These are phyloP conservation scores for Nicotiana tomentosiformis DNA, from an alignment of 257 asterid species.

Conservation along the genomic window DNA sequence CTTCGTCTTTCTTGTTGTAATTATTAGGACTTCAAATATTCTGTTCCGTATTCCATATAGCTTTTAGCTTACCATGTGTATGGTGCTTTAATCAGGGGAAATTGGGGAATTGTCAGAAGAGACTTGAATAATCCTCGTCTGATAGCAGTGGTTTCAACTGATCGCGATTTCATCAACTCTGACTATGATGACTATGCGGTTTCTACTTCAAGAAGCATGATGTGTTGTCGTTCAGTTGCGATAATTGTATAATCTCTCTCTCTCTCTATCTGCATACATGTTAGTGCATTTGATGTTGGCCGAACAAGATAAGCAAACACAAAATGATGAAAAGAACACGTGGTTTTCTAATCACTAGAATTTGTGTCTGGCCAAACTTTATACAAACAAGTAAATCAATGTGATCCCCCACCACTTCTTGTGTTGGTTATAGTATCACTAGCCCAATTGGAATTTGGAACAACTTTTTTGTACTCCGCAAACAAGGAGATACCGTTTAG, in stretches of 20 bases:
- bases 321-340: neutral
- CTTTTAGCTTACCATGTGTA: neutral
- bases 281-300: neutral
- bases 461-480: too few relatives aligned
- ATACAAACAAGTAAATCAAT: neutral
- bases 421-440: neutral
- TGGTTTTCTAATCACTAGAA: neutral
- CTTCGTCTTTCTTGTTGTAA: neutral
- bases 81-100: conserved; percentile 54
- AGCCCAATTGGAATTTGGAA: neutral
- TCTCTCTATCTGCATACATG: neutral
- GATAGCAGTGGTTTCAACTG: conserved; percentile 74
- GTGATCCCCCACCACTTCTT: neutral
- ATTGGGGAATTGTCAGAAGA: conserved; percentile 83
- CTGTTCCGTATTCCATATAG: neutral
- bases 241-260: conserved; percentile 47
- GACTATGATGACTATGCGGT: conserved; percentile 55
- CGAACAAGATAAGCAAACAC: too few relatives aligned
- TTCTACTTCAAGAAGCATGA: conserved; percentile 63
- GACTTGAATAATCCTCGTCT: conserved; percentile 65
- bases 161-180: conserved; percentile 41
- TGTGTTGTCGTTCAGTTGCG: conserved; percentile 75
- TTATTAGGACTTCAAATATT: neutral
- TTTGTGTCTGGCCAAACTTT: neutral
- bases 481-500: neutral